A percentile compares a stretch with the other conserved stretches of the same genome.
Conservation (phyloP, 305 asterid genomes). For the Fraxinus sp. region DNA sequence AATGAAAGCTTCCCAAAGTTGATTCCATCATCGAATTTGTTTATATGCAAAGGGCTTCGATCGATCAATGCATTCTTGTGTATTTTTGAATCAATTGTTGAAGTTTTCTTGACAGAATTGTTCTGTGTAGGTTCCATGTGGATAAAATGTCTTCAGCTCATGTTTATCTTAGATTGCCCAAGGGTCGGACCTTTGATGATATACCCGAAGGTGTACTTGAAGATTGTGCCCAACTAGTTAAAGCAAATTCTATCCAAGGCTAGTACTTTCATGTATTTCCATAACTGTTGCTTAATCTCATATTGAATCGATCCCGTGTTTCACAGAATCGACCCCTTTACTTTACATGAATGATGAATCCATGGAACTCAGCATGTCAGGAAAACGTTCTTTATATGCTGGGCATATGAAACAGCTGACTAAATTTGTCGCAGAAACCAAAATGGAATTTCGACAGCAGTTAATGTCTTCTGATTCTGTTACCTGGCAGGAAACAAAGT, state of each 20-base stretch:
- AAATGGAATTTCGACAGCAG: not conserved
- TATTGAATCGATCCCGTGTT: not conserved
- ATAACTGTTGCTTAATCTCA: not conserved
- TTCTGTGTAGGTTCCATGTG: slow-evolving; percentile 83
- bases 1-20: not conserved
- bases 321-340: not conserved
- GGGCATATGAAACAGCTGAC: not conserved
- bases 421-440: not conserved
- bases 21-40: not conserved
- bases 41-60: not conserved
- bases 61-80: not conserved
- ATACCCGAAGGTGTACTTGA: slow-evolving; percentile 84
- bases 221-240: slow-evolving; percentile 89
- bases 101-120: slow-evolving; percentile 27
- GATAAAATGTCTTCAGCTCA: slow-evolving; percentile 99
- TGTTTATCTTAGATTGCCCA: slow-evolving; percentile 83
- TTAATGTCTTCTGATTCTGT: slow-evolving; percentile 7
- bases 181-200: slow-evolving; percentile 78
- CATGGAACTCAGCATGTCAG: not conserved
- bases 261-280: slow-evolving; percentile 9
- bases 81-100: not conserved
- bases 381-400: not conserved
- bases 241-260: slow-evolving; percentile 98
- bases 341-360: not conserved
- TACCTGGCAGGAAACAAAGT: slow-evolving; percentile 72